These are phyloP conservation scores for Peniophora sp. DNA, from an alignment of 1,284 basidiomycete species.

Conservation along the genomic window DNA sequence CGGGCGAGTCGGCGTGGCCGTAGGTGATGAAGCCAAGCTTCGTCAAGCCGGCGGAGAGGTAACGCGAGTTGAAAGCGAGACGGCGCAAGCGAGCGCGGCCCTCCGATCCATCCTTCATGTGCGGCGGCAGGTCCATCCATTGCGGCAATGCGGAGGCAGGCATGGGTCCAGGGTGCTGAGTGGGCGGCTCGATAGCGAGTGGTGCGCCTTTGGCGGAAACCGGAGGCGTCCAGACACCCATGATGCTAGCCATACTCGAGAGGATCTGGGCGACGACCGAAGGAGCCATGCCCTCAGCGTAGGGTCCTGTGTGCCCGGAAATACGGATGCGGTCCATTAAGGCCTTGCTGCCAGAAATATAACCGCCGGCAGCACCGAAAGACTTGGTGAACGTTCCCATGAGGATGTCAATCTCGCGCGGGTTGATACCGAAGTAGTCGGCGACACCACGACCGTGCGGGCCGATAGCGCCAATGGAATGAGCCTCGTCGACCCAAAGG, in stretches of 20 bases:
- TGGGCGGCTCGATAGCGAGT: constrained; percentile 22
- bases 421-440: constrained; percentile 90
- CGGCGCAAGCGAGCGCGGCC: constrained; percentile 78
- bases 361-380: constrained; percentile 95
- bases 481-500: constrained; percentile 94
- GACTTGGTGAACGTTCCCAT: constrained; percentile 99
- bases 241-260: constrained; percentile 92
- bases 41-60: constrained; percentile 80
- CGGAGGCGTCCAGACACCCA: constrained; percentile 66
- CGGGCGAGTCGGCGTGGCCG: constrained; percentile 86
- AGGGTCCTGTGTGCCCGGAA: constrained; percentile 78
- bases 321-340: constrained; percentile 81
- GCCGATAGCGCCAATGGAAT: constrained; percentile 94
- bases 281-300: constrained; percentile 89
- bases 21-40: constrained; percentile 98
- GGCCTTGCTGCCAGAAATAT: constrained; percentile 80
- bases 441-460: constrained; percentile 91
- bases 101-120: constrained; percentile 74
- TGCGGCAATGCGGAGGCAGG: constrained; percentile 51
- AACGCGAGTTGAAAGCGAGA: constrained; percentile 92
- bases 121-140: constrained; percentile 67
- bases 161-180: constrained; percentile 56
- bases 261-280: constrained; percentile 89
- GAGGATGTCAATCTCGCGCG: constrained; percentile 80
- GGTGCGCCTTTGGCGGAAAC: constrained; percentile 20